These are phyloP conservation scores for Lanmaoa rubissima DNA, from an alignment of 768 basidiomycete genomes.

Conservation along the genomic window DNA sequence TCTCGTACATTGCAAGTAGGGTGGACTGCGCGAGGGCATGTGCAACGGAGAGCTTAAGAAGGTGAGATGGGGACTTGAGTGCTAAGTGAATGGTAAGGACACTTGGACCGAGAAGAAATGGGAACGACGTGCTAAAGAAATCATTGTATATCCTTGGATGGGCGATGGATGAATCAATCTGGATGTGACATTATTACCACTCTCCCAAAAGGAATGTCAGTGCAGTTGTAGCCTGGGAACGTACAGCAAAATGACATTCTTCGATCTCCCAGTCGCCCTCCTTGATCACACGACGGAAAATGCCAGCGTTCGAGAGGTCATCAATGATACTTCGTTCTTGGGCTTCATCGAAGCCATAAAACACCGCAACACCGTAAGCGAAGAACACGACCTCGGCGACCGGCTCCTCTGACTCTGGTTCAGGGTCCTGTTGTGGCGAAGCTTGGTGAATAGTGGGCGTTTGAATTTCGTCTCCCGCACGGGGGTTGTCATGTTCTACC, in stretches of 20 bases:
- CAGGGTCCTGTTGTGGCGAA: not conserved
- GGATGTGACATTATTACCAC: not conserved
- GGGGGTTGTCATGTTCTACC: slow-evolving; percentile 3
- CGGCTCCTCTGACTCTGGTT: slow-evolving; percentile 35
- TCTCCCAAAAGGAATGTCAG: too few species aligned
- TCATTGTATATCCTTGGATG: slow-evolving; percentile 95
- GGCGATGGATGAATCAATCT: slow-evolving; percentile 82
- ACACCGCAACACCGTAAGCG: slow-evolving; percentile 87
- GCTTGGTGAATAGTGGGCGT: slow-evolving; percentile 1
- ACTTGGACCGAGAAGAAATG: not conserved
- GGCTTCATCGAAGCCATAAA: slow-evolving; percentile 79
- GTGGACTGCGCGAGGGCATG: slow-evolving; percentile 96
- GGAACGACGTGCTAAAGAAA: slow-evolving; percentile 77
- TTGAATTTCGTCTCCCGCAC: slow-evolving; percentile 1
- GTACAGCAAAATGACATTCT: slow-evolving; percentile 84
- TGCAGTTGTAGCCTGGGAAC: not conserved
- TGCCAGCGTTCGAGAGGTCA: slow-evolving; percentile 72
- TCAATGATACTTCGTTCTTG: slow-evolving; percentile 85
- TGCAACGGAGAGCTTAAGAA: slow-evolving; percentile 89
- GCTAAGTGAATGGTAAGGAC: slow-evolving; percentile 43
- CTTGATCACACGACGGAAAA: slow-evolving; percentile 56
- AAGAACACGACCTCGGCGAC: slow-evolving; percentile 79
- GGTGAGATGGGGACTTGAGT: slow-evolving; percentile 86
- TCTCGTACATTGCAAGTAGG: slow-evolving; percentile 84
- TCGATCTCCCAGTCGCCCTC: slow-evolving; percentile 89